A percentile compares a stretch with the other conserved stretches of the same genome.
phyloP scores from a whole-genome alignment of 441 rosid genomes.

The Eutrema salsugineum region DNA sequence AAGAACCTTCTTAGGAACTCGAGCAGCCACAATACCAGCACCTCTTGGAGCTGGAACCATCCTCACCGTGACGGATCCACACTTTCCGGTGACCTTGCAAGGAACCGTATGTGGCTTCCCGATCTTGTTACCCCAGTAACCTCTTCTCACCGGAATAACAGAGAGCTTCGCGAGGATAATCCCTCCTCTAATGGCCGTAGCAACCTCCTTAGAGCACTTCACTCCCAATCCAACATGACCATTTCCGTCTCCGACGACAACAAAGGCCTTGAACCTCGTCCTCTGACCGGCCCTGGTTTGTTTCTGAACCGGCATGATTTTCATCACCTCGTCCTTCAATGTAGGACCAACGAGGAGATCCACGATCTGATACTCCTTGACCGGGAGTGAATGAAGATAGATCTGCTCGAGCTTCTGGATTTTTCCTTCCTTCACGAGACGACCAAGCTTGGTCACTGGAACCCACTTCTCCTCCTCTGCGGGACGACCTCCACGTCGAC shows the following conservation, averaged over 20 bases:
- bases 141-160: constrained; percentile 87
- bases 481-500: constrained; percentile 64
- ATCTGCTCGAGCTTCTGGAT: constrained; percentile 68
- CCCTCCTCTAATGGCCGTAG: constrained; percentile 88
- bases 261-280: constrained; percentile 92
- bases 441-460: constrained; percentile 84
- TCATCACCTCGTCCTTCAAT: constrained; percentile 92
- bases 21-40: constrained; percentile 86
- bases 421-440: constrained; percentile 50
- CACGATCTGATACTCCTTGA: constrained; percentile 81
- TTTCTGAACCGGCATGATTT: constrained; percentile 91
- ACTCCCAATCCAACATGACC: constrained; percentile 95
- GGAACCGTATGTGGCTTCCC: constrained; percentile 91
- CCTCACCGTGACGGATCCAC: constrained; percentile 85
- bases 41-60: constrained; percentile 98
- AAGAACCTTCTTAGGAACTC: constrained; percentile 91
- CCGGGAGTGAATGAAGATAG: constrained; percentile 85
- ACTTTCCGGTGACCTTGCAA: constrained; percentile 94
- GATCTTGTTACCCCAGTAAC: constrained; percentile 98
- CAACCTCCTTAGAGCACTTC: constrained; percentile 87
- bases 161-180: constrained; percentile 87
- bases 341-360: constrained; percentile 73
- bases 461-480: constrained; percentile 79
- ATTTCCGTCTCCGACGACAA: constrained; percentile 78
- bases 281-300: constrained; percentile 93